A percentile compares a stretch with the other conserved stretches of the same genome.
Conservation (phyloP, 371 early-diverging fungal species). For the Mortierella sp. region DNA sequence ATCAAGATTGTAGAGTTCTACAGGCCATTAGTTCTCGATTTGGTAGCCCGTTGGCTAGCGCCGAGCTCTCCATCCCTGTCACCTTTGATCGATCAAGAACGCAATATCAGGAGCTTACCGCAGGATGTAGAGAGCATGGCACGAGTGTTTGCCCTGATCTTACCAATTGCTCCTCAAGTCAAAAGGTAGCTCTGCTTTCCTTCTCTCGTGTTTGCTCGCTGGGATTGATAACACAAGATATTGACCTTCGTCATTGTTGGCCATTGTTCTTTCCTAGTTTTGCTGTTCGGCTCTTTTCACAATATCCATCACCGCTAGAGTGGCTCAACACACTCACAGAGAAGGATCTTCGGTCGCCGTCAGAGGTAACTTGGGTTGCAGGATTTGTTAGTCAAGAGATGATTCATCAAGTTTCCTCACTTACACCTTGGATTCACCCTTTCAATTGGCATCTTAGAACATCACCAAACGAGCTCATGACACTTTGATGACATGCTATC, state of each 20-base stretch:
- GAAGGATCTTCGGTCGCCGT: slow-evolving; percentile 20
- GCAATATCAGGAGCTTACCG: slow-evolving; percentile 53
- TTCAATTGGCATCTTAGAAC: slow-evolving; percentile 1
- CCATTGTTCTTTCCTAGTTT: slow-evolving; percentile 54
- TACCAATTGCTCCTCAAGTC: slow-evolving; percentile 81
- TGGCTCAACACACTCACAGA: slow-evolving; percentile 58
- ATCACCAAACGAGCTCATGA: slow-evolving; percentile 55
- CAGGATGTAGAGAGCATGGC: slow-evolving; percentile 57
- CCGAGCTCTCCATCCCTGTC: slow-evolving; percentile 56
- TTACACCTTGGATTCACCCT: no score
- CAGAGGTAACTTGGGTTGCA: slow-evolving; percentile 39
- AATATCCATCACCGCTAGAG: slow-evolving; percentile 65
- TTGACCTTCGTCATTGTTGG: slow-evolving; percentile 19
- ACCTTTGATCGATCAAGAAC: slow-evolving; percentile 53
- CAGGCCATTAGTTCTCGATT: slow-evolving; percentile 84
- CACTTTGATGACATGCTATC: slow-evolving; percentile 68
- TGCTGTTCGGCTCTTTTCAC: slow-evolving; percentile 67
- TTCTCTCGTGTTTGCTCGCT: no score
- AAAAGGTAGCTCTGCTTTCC: slow-evolving; percentile 58
- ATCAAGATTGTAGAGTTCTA: slow-evolving; percentile 65
- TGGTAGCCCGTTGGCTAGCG: slow-evolving; percentile 80
- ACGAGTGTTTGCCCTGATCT: slow-evolving; percentile 70
- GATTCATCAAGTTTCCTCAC: no score
- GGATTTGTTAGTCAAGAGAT: no score
- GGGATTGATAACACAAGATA: no score